Conservation (phyloP, 371 early-diverging fungal genomes). For the Mortierella sp. region DNA sequence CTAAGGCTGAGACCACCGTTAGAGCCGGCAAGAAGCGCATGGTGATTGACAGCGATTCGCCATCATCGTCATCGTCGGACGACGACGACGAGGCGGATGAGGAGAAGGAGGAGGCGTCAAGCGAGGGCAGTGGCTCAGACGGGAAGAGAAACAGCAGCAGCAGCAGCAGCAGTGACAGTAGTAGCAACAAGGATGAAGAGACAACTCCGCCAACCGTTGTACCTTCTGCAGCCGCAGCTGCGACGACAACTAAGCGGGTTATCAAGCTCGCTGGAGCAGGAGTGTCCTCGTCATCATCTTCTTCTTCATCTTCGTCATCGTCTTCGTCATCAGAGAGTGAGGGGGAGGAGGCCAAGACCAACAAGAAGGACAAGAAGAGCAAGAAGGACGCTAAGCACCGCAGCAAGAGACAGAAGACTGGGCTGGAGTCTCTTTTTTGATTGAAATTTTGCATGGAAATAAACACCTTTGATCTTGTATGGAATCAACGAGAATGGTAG, state of each 20-base stretch:
- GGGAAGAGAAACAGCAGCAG: neutral
- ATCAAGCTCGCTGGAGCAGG: neutral
- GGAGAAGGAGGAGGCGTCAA: neutral
- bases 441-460: slow-evolving; percentile 1
- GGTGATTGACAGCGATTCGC: neutral
- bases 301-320: neutral
- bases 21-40: neutral
- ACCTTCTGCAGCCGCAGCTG: neutral
- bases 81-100: neutral
- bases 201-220: neutral
- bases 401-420: neutral
- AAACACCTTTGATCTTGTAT: neutral
- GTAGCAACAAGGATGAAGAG: neutral
- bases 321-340: slow-evolving; percentile 12
- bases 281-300: neutral
- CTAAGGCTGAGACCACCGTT: neutral
- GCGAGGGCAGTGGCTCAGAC: neutral
- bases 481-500: neutral
- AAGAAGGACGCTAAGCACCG: slow-evolving; percentile 2
- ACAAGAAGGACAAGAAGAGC: slow-evolving; percentile 3
- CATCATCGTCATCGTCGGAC: neutral
- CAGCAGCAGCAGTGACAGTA: neutral
- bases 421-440: slow-evolving; percentile 8
- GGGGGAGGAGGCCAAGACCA: neutral
- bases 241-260: neutral